A percentile compares a stretch with the other conserved stretches of the same genome.
Evolutionary conservation across 768 basidiomycete genomes (phyloP).

Genomic region (Phylloporus sp.): DNA sequence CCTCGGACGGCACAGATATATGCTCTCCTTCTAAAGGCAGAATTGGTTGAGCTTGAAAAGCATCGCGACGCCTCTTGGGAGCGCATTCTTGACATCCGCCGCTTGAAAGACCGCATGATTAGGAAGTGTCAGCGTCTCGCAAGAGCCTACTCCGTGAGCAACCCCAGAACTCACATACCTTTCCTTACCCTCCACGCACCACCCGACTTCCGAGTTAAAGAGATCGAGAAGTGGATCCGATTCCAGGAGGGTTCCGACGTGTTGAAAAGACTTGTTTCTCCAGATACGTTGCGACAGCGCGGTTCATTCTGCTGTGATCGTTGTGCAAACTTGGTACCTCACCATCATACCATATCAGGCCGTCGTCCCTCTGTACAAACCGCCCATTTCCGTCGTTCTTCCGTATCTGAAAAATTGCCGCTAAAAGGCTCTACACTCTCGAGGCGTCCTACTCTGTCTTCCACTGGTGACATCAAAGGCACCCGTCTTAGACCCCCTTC

Average conservation of each 20-base stretch:
- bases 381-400: conserved; percentile 23
- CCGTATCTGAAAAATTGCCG: conserved; percentile 18
- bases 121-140: conserved; percentile 69
- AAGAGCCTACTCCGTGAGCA: conserved; percentile 38
- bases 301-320: conserved; percentile 32
- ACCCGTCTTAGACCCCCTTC: conserved; percentile 8
- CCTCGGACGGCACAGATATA: conserved; percentile 64
- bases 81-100: conserved; percentile 67
- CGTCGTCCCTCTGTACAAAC: conserved; percentile 28
- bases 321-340: conserved; percentile 31
- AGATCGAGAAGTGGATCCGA: conserved; percentile 75
- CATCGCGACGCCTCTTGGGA: conserved; percentile 57
- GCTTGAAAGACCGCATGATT: conserved; percentile 77
- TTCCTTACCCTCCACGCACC: conserved; percentile 69
- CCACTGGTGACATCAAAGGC: conserved; percentile 5
- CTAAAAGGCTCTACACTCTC: conserved; percentile 8
- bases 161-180: conserved; percentile 37
- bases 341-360: conserved; percentile 24
- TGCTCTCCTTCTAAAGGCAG: conserved; percentile 57
- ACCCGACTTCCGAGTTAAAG: conserved; percentile 66
- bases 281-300: conserved; percentile 23
- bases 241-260: conserved; percentile 36
- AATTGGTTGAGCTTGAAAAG: conserved; percentile 56
- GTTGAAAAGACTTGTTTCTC: conserved; percentile 17
- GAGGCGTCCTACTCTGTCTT: conserved; percentile 19